Evolutionary conservation across 352 stramenopile genomes (phyloP).

Genomic region (Saprolegnia parasitica): DNA sequence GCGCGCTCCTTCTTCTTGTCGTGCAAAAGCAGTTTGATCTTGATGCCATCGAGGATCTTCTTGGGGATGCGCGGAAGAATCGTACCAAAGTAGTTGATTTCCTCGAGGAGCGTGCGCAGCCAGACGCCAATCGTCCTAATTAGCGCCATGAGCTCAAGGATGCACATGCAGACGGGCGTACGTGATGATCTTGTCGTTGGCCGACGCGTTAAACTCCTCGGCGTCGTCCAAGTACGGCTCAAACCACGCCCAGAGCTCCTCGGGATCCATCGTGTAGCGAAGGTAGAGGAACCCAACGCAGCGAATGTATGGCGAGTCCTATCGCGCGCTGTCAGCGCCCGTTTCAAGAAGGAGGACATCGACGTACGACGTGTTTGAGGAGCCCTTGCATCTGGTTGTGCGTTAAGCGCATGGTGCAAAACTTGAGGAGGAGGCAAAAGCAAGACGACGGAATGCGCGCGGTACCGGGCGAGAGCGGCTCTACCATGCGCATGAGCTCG

Average conservation of each 20-base stretch:
- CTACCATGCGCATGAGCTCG: conserved; percentile 42
- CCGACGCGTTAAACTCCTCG: conserved; percentile 87
- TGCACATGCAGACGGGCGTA: conserved; percentile 34
- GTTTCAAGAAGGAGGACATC: not conserved
- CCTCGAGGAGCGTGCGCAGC: conserved; percentile 84
- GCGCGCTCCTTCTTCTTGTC: conserved; percentile 60
- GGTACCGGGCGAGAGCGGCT: conserved; percentile 90
- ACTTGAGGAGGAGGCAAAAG: conserved; percentile 97
- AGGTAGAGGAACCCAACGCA: conserved; percentile 97
- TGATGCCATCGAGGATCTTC: conserved; percentile 94
- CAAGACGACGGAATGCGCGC: conserved; percentile 89
- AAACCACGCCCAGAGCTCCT: conserved; percentile 92
- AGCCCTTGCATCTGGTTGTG: conserved; percentile 95
- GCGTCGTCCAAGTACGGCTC: conserved; percentile 94
- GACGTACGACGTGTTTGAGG: conserved; percentile 78
- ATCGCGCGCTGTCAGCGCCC: not conserved
- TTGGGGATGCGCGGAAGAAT: conserved; percentile 95
- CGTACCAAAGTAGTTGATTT: conserved; percentile 96
- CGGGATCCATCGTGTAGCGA: conserved; percentile 91
- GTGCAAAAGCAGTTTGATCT: conserved; percentile 88
- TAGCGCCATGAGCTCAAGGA: conserved; percentile 18
- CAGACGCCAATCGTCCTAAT: conserved; percentile 91
- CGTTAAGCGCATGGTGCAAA: conserved; percentile 94
- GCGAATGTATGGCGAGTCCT: conserved; percentile 96
- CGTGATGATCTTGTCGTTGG: conserved; percentile 76